Percentiles rank a stretch among this genome's conserved stretches.
Evolutionary conservation across 108 stramenopile species (phyloP).

Genomic region (Cylindrotheca closterium): DNA sequence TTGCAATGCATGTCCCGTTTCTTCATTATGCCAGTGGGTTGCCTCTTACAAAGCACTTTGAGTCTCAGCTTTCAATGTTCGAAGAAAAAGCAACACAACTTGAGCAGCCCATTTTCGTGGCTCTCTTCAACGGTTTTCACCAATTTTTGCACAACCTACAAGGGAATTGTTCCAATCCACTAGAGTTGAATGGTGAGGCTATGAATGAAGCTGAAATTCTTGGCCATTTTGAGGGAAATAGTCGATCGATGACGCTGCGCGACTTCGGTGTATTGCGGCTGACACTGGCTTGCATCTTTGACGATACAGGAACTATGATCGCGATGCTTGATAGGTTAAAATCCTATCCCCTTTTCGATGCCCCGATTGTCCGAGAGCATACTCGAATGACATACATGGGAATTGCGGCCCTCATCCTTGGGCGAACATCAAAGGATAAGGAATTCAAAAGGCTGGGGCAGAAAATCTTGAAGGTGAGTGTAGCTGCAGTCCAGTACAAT

Average conservation of each 20-base stretch:
- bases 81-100: constrained; percentile 18
- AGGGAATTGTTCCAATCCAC: constrained; percentile 9
- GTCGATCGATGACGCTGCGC: constrained; percentile 25
- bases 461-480: constrained; percentile 15
- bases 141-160: constrained; percentile 32
- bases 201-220: constrained; percentile 25
- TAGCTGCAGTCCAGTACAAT: neutral
- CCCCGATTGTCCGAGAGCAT: constrained; percentile 15
- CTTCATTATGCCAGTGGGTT: constrained; percentile 19
- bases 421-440: neutral
- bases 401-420: constrained; percentile 19
- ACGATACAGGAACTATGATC: constrained; percentile 23
- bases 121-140: constrained; percentile 23
- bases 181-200: constrained; percentile 15
- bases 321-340: constrained; percentile 24
- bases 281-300: constrained; percentile 36
- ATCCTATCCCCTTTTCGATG: constrained; percentile 30
- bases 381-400: constrained; percentile 25
- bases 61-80: constrained; percentile 23
- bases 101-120: constrained; percentile 8
- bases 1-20: constrained; percentile 12
- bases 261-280: constrained; percentile 29
- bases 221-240: constrained; percentile 17
- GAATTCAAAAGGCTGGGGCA: constrained; percentile 7
- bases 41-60: constrained; percentile 19